Evolutionary conservation across 805 yeast genomes (phyloP), one percentile per base, ranked within the genome.

Genomic region (Nakazawaea anatomiae): DNA sequence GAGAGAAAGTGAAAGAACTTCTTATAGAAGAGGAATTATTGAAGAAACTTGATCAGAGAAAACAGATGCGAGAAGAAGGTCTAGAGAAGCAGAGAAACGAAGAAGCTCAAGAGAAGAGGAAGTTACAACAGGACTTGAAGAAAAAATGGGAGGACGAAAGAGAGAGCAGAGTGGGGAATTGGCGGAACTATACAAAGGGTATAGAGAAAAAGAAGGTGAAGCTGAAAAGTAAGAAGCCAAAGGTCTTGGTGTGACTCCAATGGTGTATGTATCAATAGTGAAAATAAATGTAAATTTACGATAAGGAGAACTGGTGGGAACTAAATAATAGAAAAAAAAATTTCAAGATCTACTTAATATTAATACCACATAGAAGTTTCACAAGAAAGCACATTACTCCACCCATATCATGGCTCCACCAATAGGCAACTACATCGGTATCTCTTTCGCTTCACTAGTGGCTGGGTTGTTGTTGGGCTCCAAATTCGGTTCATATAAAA

Each of bases 121-220:
- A 67, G 42, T 63, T 64, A 48, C 62, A 68, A 46, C 53, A 60
- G 40, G 67, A 76, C 44, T 61, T 72, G 57, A 75, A 73, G 39
- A 61, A 68, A 46, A 66, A 70, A 25, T 85, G 90, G 90, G 89
- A 83, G 56, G 78, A 75, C 47, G 73, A 73, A 11, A 55, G 88
- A 45, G 88, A 81, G 42, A 62, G 61, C 9, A 64, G 90, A 38
- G 87, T 85, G 5, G 61, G 65, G 6, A 79, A 71, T 58, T 85
- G 90, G 90, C 64, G 89, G 48, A 61, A 58, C 7, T 84, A 75
- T 60, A 61, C 70, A 11, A 64, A 68, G 36, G 72, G 73, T 51
- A 62, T 68, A 12, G 74, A 69, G 32, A 75, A 74, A 60, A 78
- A 76, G 63, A 75, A 72, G 60, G 71, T 66, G 58, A 77, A 70